Evolutionary conservation across 108 stramenopile species (phyloP).

Genomic region (Skeletonema marinoi): DNA sequence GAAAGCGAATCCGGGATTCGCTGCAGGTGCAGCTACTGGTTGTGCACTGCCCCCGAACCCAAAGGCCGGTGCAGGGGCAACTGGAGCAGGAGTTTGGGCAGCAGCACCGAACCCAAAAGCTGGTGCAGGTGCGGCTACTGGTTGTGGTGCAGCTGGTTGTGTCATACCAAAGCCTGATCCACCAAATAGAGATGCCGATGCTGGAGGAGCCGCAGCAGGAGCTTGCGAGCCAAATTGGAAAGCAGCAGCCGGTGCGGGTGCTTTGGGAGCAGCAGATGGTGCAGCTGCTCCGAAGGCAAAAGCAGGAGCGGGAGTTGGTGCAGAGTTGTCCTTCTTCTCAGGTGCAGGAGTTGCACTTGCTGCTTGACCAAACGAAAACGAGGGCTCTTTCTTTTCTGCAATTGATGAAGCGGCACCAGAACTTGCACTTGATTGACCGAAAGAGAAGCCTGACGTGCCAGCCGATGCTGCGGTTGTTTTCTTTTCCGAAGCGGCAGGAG

Average conservation of each 20-base stretch:
- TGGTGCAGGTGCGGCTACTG: not conserved
- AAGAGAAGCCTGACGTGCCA: not conserved
- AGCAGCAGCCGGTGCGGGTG: not conserved
- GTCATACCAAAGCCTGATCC: not conserved
- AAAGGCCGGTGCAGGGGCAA: slow-evolving; percentile 2
- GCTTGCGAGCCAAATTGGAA: slow-evolving; percentile 1
- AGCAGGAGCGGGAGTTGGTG: not conserved
- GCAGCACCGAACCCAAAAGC: slow-evolving; percentile 10
- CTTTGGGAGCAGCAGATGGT: not conserved
- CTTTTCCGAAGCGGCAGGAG: not conserved
- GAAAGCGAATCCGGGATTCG: not conserved
- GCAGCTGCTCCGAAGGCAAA: not conserved
- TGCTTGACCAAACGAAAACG: not conserved
- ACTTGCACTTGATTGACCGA: not conserved
- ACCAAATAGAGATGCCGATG: not conserved
- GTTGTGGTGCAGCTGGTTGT: not conserved
- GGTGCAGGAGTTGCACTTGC: slow-evolving; percentile 2
- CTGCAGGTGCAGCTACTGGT: not conserved
- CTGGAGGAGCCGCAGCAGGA: not conserved
- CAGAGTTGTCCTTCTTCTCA: not conserved
- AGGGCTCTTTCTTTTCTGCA: not conserved
- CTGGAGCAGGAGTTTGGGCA: slow-evolving; percentile 26
- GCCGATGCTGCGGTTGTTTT: not conserved
- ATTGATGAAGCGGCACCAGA: not conserved
- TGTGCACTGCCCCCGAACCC: not conserved